Evolutionary conservation across 2,329 filamentous ascomycete genomes (phyloP), one percentile per base, ranked within the genome.

Genomic region (Trichoderma simmonsii): DNA sequence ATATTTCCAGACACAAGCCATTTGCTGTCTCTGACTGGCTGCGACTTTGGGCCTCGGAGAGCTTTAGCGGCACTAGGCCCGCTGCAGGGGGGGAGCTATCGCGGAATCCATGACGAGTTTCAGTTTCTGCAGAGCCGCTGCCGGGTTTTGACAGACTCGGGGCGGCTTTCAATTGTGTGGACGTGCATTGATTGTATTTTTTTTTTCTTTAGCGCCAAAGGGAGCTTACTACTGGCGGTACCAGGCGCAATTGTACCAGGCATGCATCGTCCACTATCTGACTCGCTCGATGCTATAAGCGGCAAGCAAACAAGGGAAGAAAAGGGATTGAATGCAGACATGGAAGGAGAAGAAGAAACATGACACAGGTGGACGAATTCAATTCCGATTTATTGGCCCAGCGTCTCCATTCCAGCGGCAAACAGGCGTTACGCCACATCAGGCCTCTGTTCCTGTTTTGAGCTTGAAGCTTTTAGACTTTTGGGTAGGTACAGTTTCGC

Each of bases 361-460:
- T 18, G 39, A 51, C 43, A 54, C n/a, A 43, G 15, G 39, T 43
- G 48, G 36, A 30, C 18, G 56, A 34, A 43, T 28, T 54, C 54
- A 43, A 59, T 43, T 51, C 54, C 18, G 54, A 67, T 67, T 43
- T 30, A 59, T 59, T 68, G 34, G 54, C 24, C 57, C 57, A 68
- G 26, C 21, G 24, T 54, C 48, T 28, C 14, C 65, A 68, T 68
- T 39, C 65, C 65, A 59, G 65, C 65, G 34, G 39, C 24, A 43
- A 59, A 24, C 24, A 39, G 65, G 65, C 65, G 65, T 48, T 59
- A 68, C 51, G 65, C 65, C 65, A 68, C 65, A 14, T 39, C 65
- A 59, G 36, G 54, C 65, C 54, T 54, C 59, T 56, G 54, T 68
- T 43, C 54, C 65, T 68, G 54, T 57, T 59, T 68, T 68, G 36